Evolutionary conservation across 23 red algal species (phyloP).

Genomic region (Gracilaria gracilis): DNA sequence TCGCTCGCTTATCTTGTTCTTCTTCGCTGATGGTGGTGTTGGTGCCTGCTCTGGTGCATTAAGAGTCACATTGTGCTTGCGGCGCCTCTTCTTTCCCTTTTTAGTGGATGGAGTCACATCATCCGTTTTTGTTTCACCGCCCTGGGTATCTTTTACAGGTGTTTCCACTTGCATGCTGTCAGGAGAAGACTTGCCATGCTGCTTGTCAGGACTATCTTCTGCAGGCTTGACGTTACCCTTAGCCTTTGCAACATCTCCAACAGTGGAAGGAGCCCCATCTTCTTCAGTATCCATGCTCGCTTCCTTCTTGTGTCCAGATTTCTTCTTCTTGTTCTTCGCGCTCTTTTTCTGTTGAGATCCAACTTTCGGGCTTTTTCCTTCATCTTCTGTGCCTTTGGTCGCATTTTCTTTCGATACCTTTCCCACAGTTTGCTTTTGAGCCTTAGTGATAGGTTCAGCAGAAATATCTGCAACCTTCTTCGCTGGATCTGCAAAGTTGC

Average conservation of each 20-base stretch:
- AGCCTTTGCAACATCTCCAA: neutral
- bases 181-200: neutral
- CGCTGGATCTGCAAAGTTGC: slow-evolving; percentile 4
- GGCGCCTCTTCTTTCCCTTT: slow-evolving; percentile 12
- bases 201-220: neutral
- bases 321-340: neutral
- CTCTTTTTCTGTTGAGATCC: slow-evolving; percentile 4
- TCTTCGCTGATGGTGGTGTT: slow-evolving; percentile 41
- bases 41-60: slow-evolving; percentile 8
- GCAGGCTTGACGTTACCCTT: neutral
- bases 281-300: neutral
- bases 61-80: slow-evolving; percentile 18
- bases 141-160: neutral
- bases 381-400: neutral
- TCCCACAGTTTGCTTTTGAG: neutral
- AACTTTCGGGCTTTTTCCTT: neutral
- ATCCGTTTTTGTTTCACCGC: neutral
- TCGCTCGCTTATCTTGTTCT: slow-evolving; percentile 61
- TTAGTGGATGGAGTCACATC: slow-evolving; percentile 16
- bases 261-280: neutral
- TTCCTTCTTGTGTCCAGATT: slow-evolving; percentile 5
- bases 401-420: neutral
- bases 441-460: slow-evolving; percentile 7
- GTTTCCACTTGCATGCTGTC: neutral
- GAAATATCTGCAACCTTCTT: slow-evolving; percentile 33